These are phyloP conservation scores for Ustilago curta DNA, from an alignment of 1,284 basidiomycete genomes.

Conservation along the genomic window DNA sequence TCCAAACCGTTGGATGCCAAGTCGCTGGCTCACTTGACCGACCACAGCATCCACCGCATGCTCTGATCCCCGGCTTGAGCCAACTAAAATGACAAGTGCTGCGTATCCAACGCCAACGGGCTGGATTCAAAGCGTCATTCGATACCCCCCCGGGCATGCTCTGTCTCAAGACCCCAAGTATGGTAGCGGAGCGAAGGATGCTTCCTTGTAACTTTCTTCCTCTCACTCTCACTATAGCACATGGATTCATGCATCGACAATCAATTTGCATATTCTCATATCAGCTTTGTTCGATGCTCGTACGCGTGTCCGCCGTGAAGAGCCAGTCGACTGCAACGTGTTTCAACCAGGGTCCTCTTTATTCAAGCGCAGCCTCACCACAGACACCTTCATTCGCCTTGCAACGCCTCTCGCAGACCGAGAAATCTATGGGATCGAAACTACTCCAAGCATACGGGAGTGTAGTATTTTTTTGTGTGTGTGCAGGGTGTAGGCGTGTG, in stretches of 20 bases:
- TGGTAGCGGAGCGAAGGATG: background rate
- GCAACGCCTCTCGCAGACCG: too few species aligned
- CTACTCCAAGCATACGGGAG: constrained; percentile 39
- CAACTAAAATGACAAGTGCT: background rate
- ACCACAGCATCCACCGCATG: constrained; percentile 67
- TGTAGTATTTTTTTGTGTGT: constrained; percentile 37
- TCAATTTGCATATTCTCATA: background rate
- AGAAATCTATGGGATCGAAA: constrained; percentile 30
- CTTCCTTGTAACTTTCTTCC: background rate
- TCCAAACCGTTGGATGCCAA: constrained; percentile 57
- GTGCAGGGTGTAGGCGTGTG: constrained; percentile 29
- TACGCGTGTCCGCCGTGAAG: too few species aligned
- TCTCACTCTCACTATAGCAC: too few species aligned
- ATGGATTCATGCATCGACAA: constrained; percentile 1
- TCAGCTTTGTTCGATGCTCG: too few species aligned
- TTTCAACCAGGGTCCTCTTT: too few species aligned
- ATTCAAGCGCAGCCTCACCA: too few species aligned
- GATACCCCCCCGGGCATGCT: constrained; percentile 16
- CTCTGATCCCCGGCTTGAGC: constrained; percentile 25
- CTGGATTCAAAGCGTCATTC: background rate
- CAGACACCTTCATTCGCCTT: too few species aligned
- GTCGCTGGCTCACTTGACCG: constrained; percentile 50
- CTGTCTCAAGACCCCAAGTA: background rate
- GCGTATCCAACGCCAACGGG: background rate
- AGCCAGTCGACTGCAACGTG: too few species aligned